phyloP scores from a whole-genome alignment of 2,329 filamentous ascomycete species.

The Tricladium varicosporioides region DNA sequence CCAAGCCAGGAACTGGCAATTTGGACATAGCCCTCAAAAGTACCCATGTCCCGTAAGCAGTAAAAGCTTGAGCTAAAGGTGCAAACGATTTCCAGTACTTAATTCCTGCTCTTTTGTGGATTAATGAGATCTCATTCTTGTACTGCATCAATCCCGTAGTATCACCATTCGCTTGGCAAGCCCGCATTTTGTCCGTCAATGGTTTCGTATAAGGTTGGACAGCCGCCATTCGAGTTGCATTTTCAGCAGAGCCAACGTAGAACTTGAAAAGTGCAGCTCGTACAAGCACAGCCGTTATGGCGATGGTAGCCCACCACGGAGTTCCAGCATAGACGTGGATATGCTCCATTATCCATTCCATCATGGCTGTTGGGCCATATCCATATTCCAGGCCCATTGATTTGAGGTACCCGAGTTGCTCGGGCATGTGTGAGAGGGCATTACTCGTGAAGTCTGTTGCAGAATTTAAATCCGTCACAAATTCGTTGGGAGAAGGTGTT shows the following conservation, averaged over 20 bases:
- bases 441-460: conserved; percentile 21
- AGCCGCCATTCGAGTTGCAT: conserved; percentile 58
- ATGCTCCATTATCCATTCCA: conserved; percentile 79
- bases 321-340: conserved; percentile 72
- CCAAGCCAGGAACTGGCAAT: conserved; percentile 78
- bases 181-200: conserved; percentile 52
- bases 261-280: conserved; percentile 66
- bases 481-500: conserved; percentile 2
- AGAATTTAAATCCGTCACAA: conserved; percentile 21
- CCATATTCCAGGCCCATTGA: conserved; percentile 84
- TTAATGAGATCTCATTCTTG: conserved; percentile 44
- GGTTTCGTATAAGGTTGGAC: conserved; percentile 58
- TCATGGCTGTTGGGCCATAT: conserved; percentile 70
- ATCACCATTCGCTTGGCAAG: conserved; percentile 40
- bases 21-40: conserved; percentile 70
- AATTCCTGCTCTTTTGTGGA: conserved; percentile 56
- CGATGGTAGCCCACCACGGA: conserved; percentile 81
- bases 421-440: conserved; percentile 35
- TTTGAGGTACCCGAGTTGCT: conserved; percentile 79
- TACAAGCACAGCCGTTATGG: conserved; percentile 61
- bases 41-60: conserved; percentile 80
- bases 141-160: conserved; percentile 44
- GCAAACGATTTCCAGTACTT: conserved; percentile 48
- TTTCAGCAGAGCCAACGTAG: conserved; percentile 59
- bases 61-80: conserved; percentile 62